Percentiles rank a stretch among this genome's conserved stretches.
Conservation (phyloP, 345 rosid species). For the Eutrema heterophyllum region DNA sequence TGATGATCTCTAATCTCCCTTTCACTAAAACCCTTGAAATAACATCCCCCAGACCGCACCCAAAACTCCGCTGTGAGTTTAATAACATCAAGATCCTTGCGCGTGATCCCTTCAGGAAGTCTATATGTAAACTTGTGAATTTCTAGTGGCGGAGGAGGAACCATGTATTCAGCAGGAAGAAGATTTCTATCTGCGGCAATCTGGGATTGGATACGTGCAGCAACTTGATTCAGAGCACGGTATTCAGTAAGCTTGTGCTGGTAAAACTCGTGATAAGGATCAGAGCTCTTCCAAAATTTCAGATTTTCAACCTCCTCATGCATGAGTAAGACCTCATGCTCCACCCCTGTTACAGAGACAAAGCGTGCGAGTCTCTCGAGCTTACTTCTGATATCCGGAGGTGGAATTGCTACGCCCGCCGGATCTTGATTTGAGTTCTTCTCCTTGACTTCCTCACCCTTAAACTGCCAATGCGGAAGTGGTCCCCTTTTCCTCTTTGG, state of each 20-base stretch:
- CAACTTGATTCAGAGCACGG: too few relatives aligned
- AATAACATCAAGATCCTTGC: neutral
- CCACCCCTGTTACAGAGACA: neutral
- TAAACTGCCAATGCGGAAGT: constrained; percentile 42
- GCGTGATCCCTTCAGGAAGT: neutral
- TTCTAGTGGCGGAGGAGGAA: neutral
- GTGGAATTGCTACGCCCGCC: constrained; percentile 55
- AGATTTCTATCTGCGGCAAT: too few relatives aligned
- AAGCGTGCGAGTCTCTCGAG: constrained; percentile 27
- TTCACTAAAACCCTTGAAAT: neutral
- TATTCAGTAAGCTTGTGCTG: too few relatives aligned
- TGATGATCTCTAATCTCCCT: neutral
- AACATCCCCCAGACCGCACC: neutral
- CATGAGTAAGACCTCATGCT: neutral
- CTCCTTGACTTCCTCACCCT: constrained; percentile 32
- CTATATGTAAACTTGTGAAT: neutral
- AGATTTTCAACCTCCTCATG: neutral
- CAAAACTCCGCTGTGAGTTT: neutral
- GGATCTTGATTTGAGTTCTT: constrained; percentile 4
- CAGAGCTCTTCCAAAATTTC: neutral
- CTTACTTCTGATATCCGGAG: constrained; percentile 58
- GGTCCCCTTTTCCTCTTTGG: constrained; percentile 49
- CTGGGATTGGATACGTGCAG: too few relatives aligned
- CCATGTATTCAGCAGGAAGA: neutral
- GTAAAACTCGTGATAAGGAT: neutral